phyloP scores from a whole-genome alignment of 495 filamentous ascomycete species.

The Penicillium steckii region DNA sequence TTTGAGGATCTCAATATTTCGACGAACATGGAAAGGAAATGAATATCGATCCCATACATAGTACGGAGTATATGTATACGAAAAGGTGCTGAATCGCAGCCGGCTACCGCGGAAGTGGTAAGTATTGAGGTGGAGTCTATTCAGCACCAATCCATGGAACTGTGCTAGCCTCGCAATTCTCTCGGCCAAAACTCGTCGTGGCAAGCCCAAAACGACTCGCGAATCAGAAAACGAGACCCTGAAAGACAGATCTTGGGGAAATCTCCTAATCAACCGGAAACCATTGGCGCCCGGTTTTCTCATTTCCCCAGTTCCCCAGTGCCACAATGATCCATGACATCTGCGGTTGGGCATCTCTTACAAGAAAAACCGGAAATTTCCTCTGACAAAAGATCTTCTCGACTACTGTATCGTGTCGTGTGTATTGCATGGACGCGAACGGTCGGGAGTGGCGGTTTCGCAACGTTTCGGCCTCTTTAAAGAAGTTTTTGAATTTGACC shows the following conservation, averaged over 20 bases:
- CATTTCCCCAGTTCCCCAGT: background rate
- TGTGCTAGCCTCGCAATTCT: slow-evolving; percentile 18
- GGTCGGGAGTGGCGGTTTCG: no score
- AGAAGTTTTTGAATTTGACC: background rate
- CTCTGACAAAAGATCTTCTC: no score
- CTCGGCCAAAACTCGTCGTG: slow-evolving; percentile 31
- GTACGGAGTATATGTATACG: no score
- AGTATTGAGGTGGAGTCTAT: background rate
- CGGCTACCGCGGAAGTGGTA: background rate
- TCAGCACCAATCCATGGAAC: slow-evolving; percentile 8
- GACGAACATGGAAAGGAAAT: no score
- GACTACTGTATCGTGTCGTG: no score
- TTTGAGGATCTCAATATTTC: no score
- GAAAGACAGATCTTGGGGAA: background rate
- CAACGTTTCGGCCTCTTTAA: no score
- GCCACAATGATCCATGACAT: background rate
- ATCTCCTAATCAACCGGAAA: background rate
- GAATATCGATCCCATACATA: no score
- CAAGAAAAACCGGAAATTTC: background rate
- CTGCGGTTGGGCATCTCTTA: background rate
- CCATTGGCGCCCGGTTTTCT: background rate
- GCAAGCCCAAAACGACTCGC: background rate
- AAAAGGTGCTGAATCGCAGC: no score
- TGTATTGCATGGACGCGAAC: no score
- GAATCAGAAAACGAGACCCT: background rate